Evolutionary conservation across 1,284 basidiomycete species (phyloP).

Genomic region (Tilletia indica): DNA sequence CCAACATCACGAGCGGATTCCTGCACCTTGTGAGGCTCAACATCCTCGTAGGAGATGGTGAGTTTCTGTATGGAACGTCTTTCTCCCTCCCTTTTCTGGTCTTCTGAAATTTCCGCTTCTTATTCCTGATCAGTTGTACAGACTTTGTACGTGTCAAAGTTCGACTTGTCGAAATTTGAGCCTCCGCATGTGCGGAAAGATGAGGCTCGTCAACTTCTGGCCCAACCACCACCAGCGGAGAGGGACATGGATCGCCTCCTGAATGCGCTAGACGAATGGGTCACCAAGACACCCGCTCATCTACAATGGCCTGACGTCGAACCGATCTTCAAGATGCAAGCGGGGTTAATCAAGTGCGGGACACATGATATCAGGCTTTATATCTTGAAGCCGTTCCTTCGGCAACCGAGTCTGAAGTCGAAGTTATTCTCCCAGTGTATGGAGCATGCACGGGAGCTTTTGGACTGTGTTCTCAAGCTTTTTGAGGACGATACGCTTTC

Average conservation of each 20-base stretch:
- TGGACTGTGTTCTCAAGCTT: constrained; percentile 38
- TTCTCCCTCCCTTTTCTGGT: too few species aligned
- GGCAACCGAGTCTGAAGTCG: constrained; percentile 26
- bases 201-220: neutral
- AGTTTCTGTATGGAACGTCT: neutral
- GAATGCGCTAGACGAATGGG: constrained; percentile 44
- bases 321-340: constrained; percentile 32
- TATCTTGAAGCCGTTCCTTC: constrained; percentile 48
- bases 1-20: constrained; percentile 39
- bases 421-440: constrained; percentile 29
- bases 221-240: constrained; percentile 30
- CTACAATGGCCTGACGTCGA: constrained; percentile 26
- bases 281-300: constrained; percentile 33
- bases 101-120: too few species aligned
- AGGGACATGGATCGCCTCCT: constrained; percentile 42
- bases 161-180: constrained; percentile 33
- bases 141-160: constrained; percentile 36
- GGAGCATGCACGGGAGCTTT: constrained; percentile 38
- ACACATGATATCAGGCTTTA: constrained; percentile 44
- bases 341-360: constrained; percentile 38
- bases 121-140: constrained; percentile 25
- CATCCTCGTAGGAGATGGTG: constrained; percentile 37
- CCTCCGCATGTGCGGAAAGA: neutral
- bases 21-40: constrained; percentile 46
- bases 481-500: constrained; percentile 34